Conservation (phyloP, 495 filamentous ascomycete species). For the Aeminium ludgeri region DNA sequence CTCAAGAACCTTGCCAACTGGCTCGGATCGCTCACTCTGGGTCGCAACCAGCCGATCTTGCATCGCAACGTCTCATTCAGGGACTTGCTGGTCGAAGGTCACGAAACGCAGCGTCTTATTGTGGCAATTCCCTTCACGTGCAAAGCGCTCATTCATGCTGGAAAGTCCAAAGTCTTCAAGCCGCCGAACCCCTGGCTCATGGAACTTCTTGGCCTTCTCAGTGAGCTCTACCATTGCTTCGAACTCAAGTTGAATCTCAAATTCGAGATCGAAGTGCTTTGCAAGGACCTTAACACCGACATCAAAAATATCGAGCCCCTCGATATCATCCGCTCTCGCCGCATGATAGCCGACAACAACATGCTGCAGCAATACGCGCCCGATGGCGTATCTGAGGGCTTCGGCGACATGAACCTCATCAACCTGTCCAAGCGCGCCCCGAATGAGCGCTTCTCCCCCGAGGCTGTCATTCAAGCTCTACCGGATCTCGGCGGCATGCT, state of each 20-base stretch:
- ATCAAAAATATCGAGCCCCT: conserved; percentile 76
- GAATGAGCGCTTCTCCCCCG: conserved; percentile 53
- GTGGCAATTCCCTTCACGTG: conserved; percentile 93
- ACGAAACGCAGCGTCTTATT: conserved; percentile 72
- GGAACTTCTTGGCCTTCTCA: conserved; percentile 74
- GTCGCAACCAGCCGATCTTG: conserved; percentile 87
- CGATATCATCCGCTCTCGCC: conserved; percentile 55
- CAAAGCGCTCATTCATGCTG: conserved; percentile 74
- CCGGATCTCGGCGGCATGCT: conserved; percentile 63
- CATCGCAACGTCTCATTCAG: conserved; percentile 95
- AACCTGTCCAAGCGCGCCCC: conserved; percentile 43
- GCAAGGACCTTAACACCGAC: conserved; percentile 75
- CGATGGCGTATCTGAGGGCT: conserved; percentile 45
- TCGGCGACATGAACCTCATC: conserved; percentile 60
- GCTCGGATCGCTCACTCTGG: conserved; percentile 86
- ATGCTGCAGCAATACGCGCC: conserved; percentile 8
- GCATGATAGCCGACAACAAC: conserved; percentile 10
- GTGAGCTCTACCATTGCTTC: conserved; percentile 83
- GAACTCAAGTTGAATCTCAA: conserved; percentile 89
- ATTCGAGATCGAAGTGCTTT: conserved; percentile 96
- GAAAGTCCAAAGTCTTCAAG: conserved; percentile 73
- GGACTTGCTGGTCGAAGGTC: conserved; percentile 80
- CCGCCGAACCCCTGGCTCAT: conserved; percentile 95
- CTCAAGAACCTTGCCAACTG: conserved; percentile 83
- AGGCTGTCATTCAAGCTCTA: conserved; percentile 53